Evolutionary conservation across 768 basidiomycete genomes (phyloP).

Genomic region (Kwoniella heveanensis): DNA sequence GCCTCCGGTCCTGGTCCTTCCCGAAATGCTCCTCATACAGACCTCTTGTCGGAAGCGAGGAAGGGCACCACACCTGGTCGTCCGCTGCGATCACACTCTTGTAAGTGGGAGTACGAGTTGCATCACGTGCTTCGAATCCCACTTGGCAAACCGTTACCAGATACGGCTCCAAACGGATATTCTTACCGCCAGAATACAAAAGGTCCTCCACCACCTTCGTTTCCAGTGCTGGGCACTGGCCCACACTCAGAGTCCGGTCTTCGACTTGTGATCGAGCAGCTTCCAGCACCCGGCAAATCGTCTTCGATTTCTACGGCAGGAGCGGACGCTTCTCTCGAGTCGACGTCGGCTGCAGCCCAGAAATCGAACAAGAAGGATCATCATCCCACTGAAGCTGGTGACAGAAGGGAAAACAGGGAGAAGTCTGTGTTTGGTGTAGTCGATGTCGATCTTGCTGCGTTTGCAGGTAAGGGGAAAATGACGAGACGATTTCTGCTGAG

Average conservation of each 20-base stretch:
- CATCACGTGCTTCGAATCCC: conserved; percentile 36
- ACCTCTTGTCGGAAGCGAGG: conserved; percentile 14
- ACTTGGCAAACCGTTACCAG: conserved; percentile 27
- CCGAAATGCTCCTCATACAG: background rate
- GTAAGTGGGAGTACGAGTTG: conserved; percentile 39
- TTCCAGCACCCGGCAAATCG: conserved; percentile 5
- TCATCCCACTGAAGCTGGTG: conserved; percentile 15
- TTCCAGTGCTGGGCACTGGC: conserved; percentile 37
- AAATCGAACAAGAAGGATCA: conserved; percentile 7
- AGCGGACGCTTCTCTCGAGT: conserved; percentile 1
- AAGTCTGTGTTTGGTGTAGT: conserved; percentile 35
- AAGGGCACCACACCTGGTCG: conserved; percentile 36
- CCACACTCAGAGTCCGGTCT: conserved; percentile 38
- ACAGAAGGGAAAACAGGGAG: conserved; percentile 12
- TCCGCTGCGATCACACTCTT: conserved; percentile 28
- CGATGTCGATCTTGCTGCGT: conserved; percentile 45
- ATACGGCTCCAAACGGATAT: conserved; percentile 1
- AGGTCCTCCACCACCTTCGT: background rate
- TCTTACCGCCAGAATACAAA: conserved; percentile 9
- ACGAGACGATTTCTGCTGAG: conserved; percentile 39
- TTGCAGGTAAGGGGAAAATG: conserved; percentile 41
- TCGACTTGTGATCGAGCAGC: conserved; percentile 31
- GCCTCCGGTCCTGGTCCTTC: conserved; percentile 8
- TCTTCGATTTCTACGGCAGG: conserved; percentile 7
- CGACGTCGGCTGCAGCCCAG: conserved; percentile 13